phyloP scores from a whole-genome alignment of 2,329 filamentous ascomycete genomes.

The Bertia moriformis region DNA sequence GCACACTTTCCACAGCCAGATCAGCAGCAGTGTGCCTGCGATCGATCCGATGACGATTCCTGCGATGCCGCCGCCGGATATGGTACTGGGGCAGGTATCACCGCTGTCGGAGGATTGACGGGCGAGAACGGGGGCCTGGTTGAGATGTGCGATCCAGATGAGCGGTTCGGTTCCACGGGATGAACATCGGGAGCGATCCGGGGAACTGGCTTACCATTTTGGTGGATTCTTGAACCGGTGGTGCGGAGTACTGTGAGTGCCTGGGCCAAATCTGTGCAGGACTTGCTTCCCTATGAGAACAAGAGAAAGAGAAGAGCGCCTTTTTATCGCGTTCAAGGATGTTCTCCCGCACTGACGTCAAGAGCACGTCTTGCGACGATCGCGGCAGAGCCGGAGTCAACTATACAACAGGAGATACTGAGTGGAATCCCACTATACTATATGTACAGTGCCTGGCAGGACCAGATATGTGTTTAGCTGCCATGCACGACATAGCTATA shows the following conservation, averaged over 20 bases:
- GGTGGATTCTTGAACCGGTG: not conserved
- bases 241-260: not conserved
- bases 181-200: not conserved
- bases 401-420: no score
- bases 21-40: constrained; percentile 15
- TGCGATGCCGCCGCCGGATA: constrained; percentile 18
- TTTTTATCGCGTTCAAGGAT: not conserved
- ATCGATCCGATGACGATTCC: constrained; percentile 23
- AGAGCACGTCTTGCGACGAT: not conserved
- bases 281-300: not conserved
- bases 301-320: not conserved
- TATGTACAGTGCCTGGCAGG: no score
- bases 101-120: constrained; percentile 3
- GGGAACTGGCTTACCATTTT: not conserved
- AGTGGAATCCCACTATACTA: no score
- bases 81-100: constrained; percentile 13
- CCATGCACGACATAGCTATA: no score
- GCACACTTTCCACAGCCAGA: constrained; percentile 18
- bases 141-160: no score
- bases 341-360: not conserved
- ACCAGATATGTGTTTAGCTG: no score
- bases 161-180: not conserved
- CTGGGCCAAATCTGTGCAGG: not conserved
- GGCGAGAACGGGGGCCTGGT: not conserved
- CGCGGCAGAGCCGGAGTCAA: no score